These are phyloP conservation scores for Talaromyces adpressus DNA, from an alignment of 495 filamentous ascomycete genomes.

Conservation along the genomic window DNA sequence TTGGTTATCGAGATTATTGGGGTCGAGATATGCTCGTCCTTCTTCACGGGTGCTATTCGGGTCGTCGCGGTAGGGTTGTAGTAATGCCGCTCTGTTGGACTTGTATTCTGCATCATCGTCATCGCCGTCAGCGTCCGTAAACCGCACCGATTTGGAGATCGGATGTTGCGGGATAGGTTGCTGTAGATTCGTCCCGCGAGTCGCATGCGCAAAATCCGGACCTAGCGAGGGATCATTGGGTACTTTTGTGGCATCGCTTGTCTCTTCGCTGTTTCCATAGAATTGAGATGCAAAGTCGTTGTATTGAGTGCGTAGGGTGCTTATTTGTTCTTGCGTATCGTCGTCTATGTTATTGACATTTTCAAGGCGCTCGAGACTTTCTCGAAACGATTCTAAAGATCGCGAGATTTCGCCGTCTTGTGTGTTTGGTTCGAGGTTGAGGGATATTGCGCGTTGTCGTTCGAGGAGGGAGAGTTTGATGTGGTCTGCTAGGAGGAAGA, in stretches of 20 bases:
- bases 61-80: conserved; percentile 56
- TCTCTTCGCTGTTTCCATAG: conserved; percentile 37
- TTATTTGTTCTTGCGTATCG: conserved; percentile 66
- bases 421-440: conserved; percentile 76
- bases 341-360: conserved; percentile 51
- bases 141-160: conserved; percentile 77
- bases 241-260: conserved; percentile 36
- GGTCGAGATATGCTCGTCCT: conserved; percentile 39
- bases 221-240: conserved; percentile 63
- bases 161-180: conserved; percentile 42
- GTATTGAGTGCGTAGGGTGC: conserved; percentile 47
- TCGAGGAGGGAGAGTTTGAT: conserved; percentile 61
- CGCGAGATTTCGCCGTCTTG: conserved; percentile 87
- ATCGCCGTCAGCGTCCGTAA: conserved; percentile 60
- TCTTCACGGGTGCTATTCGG: conserved; percentile 44
- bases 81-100: conserved; percentile 52
- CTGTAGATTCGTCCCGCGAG: conserved; percentile 33
- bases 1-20: conserved; percentile 63
- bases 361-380: conserved; percentile 72
- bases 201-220: conserved; percentile 60
- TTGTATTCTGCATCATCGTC: conserved; percentile 36
- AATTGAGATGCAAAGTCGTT: conserved; percentile 54
- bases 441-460: conserved; percentile 78
- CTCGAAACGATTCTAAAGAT: conserved; percentile 77
- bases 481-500: conserved; percentile 48